Conservation (phyloP, 331 rosid species). For the Pyrus hybrid region DNA sequence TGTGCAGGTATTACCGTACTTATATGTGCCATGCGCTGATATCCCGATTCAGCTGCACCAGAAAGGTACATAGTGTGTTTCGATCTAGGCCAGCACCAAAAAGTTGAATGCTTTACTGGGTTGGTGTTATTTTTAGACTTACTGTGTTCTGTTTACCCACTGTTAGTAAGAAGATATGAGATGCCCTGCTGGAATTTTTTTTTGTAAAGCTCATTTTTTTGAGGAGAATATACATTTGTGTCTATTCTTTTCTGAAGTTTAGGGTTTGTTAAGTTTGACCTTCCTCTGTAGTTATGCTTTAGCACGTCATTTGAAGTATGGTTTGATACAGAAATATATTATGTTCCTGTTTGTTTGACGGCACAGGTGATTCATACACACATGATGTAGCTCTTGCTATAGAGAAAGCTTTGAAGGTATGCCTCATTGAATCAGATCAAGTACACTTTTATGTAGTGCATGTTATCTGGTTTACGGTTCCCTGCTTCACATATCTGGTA, state of each 20-base stretch:
- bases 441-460: slow-evolving; percentile 1
- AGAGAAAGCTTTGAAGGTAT: slow-evolving; percentile 90
- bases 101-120: slow-evolving; percentile 8
- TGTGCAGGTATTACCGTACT: slow-evolving; percentile 72
- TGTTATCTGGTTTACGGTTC: slow-evolving; percentile 5
- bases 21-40: slow-evolving; percentile 74
- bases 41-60: slow-evolving; percentile 34
- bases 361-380: slow-evolving; percentile 52
- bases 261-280: background rate
- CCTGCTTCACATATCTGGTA: slow-evolving; percentile 3
- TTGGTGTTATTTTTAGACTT: background rate
- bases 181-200: background rate
- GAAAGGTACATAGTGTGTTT: slow-evolving; percentile 41
- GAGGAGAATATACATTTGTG: background rate
- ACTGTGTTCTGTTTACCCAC: background rate
- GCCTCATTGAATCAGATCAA: slow-evolving; percentile 16
- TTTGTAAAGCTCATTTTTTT: background rate
- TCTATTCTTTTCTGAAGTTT: background rate
- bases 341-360: background rate
- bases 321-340: background rate
- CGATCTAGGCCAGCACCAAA: background rate
- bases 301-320: background rate
- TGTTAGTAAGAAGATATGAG: background rate
- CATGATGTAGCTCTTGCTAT: slow-evolving; percentile 50
- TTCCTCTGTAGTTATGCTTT: background rate